Percentiles rank a stretch among this genome's conserved stretches.
Conservation (phyloP, 768 basidiomycete species). For the Xerocomus potaroensis region DNA sequence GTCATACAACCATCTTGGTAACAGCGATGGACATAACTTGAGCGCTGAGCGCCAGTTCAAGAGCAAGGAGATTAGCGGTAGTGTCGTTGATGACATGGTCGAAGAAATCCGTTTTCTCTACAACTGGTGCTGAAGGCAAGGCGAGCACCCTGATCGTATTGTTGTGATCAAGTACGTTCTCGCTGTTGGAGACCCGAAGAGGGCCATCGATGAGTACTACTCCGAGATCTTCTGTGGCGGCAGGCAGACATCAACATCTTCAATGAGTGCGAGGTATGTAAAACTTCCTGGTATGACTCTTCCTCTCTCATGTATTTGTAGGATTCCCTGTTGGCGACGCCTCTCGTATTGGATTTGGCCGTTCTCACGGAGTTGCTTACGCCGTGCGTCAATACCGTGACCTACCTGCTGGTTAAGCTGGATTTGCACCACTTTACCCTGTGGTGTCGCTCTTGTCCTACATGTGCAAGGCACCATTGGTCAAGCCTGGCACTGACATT, state of each 20-base stretch:
- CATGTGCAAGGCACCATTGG: conserved; percentile 98
- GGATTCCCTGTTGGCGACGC: conserved; percentile 95
- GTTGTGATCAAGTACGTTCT: conserved; percentile 97
- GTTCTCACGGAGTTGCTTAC: conserved; percentile 94
- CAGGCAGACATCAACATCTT: conserved; percentile 91
- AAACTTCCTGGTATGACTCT: rapidly evolving
- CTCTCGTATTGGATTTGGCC: conserved; percentile 89
- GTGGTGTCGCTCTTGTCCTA: conserved; percentile 91
- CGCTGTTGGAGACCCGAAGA: conserved; percentile 95
- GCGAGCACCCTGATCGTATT: conserved; percentile 96
- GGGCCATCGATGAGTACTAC: conserved; percentile 99
- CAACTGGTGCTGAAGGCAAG: conserved; percentile 69
- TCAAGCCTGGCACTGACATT: conserved; percentile 89
- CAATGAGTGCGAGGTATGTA: conserved; percentile 88
- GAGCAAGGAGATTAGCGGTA: conserved; percentile 97
- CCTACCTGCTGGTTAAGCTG: conserved; percentile 37
- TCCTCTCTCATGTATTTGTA: conserved; percentile 24
- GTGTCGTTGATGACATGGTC: conserved; percentile 98
- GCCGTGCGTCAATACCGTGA: conserved; percentile 87
- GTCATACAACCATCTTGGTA: conserved; percentile 97
- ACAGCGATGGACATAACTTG: conserved; percentile 95
- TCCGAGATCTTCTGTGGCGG: conserved; percentile 98
- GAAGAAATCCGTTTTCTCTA: conserved; percentile 83
- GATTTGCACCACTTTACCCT: conserved; percentile 83
- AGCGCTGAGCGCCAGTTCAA: conserved; percentile 90